A percentile compares a stretch with the other conserved stretches of the same genome.
These are phyloP conservation scores for Pichia exigua DNA, from an alignment of 805 yeast species.

Conservation along the genomic window DNA sequence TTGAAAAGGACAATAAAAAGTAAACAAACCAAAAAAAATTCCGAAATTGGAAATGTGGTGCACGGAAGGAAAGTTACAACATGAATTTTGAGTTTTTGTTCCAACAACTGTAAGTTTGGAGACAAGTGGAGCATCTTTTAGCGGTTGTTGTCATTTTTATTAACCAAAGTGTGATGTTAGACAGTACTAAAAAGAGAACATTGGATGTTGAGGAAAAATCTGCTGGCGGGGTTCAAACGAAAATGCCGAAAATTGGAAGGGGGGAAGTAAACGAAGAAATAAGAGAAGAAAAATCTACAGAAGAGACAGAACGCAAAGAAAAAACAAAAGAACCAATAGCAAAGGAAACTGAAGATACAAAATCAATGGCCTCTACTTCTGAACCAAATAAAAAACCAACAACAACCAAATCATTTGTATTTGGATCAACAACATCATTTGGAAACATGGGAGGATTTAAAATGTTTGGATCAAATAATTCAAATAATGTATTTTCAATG, in stretches of 20 bases:
- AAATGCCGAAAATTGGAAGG: background rate
- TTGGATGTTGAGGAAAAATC: background rate
- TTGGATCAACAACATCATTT: slow-evolving; percentile 47
- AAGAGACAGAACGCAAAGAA: background rate
- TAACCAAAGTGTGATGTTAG: background rate
- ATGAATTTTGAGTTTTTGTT: background rate
- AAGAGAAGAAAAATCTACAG: background rate
- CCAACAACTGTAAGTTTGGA: too few relatives aligned
- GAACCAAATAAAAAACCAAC: background rate
- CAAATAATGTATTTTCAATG: slow-evolving; percentile 30
- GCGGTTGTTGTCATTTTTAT: too few relatives aligned
- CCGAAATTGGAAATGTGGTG: background rate
- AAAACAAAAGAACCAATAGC: background rate
- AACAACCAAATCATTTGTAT: slow-evolving; percentile 34
- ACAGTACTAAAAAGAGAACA: background rate
- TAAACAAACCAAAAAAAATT: background rate
- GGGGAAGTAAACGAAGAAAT: background rate
- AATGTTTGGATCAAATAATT: slow-evolving; percentile 19
- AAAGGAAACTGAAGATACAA: background rate
- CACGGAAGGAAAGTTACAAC: background rate
- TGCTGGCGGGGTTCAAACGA: background rate
- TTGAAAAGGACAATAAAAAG: background rate
- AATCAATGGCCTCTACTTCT: background rate
- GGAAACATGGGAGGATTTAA: slow-evolving; percentile 37
- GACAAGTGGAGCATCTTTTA: too few relatives aligned